Percentiles rank a stretch among this genome's conserved stretches.
These are phyloP conservation scores for Salinomyces thailandicus DNA, from an alignment of 2,329 filamentous ascomycete genomes.

Conservation along the genomic window DNA sequence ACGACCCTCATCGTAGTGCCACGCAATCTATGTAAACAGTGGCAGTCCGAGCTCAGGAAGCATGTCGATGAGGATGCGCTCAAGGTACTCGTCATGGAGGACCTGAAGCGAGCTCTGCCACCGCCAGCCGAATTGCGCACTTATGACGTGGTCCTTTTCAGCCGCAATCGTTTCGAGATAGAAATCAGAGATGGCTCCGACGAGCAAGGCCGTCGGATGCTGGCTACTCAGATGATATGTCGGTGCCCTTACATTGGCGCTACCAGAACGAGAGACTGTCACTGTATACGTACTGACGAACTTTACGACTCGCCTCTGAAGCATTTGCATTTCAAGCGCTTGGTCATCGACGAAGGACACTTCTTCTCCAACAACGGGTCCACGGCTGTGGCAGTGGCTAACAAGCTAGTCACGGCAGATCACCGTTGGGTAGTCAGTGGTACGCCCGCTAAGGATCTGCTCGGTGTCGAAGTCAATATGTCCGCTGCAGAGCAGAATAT, in stretches of 20 bases:
- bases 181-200: conserved; percentile 48
- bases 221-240: conserved; percentile 21
- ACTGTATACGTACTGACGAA: conserved; percentile 31
- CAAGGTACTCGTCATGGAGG: conserved; percentile 50
- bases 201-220: conserved; percentile 31
- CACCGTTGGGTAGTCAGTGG: conserved; percentile 84
- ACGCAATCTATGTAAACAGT: conserved; percentile 72
- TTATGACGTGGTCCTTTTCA: conserved; percentile 71
- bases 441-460: conserved; percentile 74
- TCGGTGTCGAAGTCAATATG: conserved; percentile 58
- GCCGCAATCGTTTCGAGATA: conserved; percentile 60
- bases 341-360: conserved; percentile 89
- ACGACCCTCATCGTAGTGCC: conserved; percentile 73
- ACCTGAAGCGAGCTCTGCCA: conserved; percentile 45
- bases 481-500: conserved; percentile 28
- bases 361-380: conserved; percentile 62
- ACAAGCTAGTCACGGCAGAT: conserved; percentile 48
- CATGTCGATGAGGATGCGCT: conserved; percentile 55
- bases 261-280: conserved; percentile 34
- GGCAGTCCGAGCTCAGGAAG: conserved; percentile 68
- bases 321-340: conserved; percentile 69
- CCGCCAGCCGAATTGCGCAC: conserved; percentile 46
- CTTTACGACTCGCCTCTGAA: conserved; percentile 53
- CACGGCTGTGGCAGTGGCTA: conserved; percentile 44
- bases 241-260: conserved; percentile 35